phyloP scores from a whole-genome alignment of 1,139 yeast genomes.

The Martiniozyma asiatica region DNA sequence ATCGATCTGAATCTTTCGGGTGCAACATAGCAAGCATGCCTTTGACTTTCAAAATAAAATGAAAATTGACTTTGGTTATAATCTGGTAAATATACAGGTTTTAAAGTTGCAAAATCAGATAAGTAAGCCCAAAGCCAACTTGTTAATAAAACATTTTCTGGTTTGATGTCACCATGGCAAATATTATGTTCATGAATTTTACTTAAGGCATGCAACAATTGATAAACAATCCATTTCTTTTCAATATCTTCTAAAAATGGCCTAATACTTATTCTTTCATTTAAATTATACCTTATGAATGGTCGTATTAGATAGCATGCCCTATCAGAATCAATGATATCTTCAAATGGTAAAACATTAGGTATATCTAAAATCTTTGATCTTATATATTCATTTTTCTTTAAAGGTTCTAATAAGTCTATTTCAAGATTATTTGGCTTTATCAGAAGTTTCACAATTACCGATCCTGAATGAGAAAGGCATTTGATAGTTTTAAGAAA shows the following conservation, averaged over 20 bases:
- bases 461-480: conserved; percentile 51
- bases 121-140: conserved; percentile 83
- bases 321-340: conserved; percentile 75
- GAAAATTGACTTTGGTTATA: conserved; percentile 93
- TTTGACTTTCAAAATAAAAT: conserved; percentile 80
- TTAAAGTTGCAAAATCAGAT: conserved; percentile 73
- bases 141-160: conserved; percentile 79
- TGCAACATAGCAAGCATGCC: conserved; percentile 83
- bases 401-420: conserved; percentile 24
- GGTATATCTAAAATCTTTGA: conserved; percentile 38
- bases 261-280: conserved; percentile 76
- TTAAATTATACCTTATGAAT: conserved; percentile 61
- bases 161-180: conserved; percentile 82
- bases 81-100: conserved; percentile 81
- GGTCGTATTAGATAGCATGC: conserved; percentile 89
- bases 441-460: conserved; percentile 70
- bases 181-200: conserved; percentile 53
- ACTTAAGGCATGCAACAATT: conserved; percentile 48
- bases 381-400: conserved; percentile 26
- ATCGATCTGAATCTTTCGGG: conserved; percentile 71
- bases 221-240: conserved; percentile 75
- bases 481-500: conserved; percentile 83
- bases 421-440: conserved; percentile 40
- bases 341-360: conserved; percentile 59
- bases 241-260: conserved; percentile 80